A percentile compares a stretch with the other conserved stretches of the same genome.
Conservation (phyloP, 164 flowering plant genomes). For the Cinnamomum micranthum region DNA sequence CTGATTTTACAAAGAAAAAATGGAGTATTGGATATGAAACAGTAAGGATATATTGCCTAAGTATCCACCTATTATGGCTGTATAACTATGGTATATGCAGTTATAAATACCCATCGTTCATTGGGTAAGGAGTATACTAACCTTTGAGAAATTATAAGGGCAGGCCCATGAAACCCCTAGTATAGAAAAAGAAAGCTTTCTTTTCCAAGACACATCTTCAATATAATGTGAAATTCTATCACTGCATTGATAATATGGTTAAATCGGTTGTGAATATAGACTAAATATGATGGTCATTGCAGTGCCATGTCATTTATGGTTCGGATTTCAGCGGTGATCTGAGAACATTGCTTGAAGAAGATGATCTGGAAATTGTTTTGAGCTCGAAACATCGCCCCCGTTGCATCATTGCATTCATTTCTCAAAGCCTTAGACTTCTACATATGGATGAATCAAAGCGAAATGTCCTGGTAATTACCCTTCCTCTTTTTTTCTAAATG, state of each 20-base stretch:
- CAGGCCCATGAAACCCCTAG: too few relatives aligned
- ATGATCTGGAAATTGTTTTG: conserved; percentile 67
- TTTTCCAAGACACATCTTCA: background rate
- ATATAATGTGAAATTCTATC: background rate
- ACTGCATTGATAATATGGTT: background rate
- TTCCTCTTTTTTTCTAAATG: too few relatives aligned
- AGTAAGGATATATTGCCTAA: too few relatives aligned
- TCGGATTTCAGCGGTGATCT: conserved; percentile 65
- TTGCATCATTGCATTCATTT: conserved; percentile 87
- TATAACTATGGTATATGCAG: too few relatives aligned
- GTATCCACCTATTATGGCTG: too few relatives aligned
- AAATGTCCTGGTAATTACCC: conserved; percentile 47
- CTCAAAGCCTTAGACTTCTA: conserved; percentile 66
- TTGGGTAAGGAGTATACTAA: too few relatives aligned
- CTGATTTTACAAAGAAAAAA: too few relatives aligned
- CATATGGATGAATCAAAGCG: conserved; percentile 67
- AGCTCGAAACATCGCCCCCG: conserved; percentile 75
- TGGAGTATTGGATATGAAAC: too few relatives aligned
- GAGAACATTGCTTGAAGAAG: conserved; percentile 51
- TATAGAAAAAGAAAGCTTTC: too few relatives aligned
- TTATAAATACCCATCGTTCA: too few relatives aligned
- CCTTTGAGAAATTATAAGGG: too few relatives aligned
- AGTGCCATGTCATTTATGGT: conserved; percentile 88
- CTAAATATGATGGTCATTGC: conserved; percentile 25
- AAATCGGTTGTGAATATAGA: background rate